Evolutionary conservation across 1,284 basidiomycete species (phyloP).

Genomic region (Ceraceosorus bombacis): DNA sequence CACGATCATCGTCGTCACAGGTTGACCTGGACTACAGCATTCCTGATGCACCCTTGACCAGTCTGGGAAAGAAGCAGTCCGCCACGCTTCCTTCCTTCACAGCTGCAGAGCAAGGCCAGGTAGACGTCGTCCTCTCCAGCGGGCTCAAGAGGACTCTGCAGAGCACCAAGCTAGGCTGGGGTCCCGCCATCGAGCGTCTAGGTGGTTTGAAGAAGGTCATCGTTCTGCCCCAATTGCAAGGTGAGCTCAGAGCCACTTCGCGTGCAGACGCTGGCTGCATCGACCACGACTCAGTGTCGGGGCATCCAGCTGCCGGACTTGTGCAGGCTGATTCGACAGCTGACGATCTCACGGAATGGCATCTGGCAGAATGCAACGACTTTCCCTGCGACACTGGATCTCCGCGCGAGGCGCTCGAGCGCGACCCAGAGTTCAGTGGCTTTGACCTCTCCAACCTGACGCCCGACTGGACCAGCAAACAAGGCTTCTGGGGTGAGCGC

Average conservation of each 20-base stretch:
- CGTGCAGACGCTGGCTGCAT: background rate
- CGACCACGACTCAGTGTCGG: too few relatives aligned
- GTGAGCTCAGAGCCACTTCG: slow-evolving; percentile 8
- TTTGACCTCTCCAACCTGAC: slow-evolving; percentile 42
- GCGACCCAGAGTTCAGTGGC: slow-evolving; percentile 33
- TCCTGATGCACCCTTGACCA: slow-evolving; percentile 43
- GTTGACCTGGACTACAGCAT: slow-evolving; percentile 22
- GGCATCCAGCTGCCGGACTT: too few relatives aligned
- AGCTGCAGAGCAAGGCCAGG: slow-evolving; percentile 23
- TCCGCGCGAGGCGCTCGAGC: slow-evolving; percentile 31
- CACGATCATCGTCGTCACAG: background rate
- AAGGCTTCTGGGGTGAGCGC: slow-evolving; percentile 33
- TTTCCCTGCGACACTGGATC: slow-evolving; percentile 47
- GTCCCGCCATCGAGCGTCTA: slow-evolving; percentile 32
- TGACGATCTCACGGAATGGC: too few relatives aligned
- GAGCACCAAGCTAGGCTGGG: slow-evolving; percentile 41
- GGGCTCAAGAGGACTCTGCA: slow-evolving; percentile 43
- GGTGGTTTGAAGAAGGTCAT: slow-evolving; percentile 36
- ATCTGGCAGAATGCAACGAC: slow-evolving; percentile 34
- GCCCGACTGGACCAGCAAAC: slow-evolving; percentile 45
- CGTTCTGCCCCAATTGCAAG: slow-evolving; percentile 42
- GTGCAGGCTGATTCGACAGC: too few relatives aligned
- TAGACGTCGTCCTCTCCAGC: slow-evolving; percentile 38
- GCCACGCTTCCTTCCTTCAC: slow-evolving; percentile 30
- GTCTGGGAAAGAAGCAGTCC: slow-evolving; percentile 42